Base-by-base conservation (phyloP, 805 yeast genomes). In the Candida wancherniae region DNA sequence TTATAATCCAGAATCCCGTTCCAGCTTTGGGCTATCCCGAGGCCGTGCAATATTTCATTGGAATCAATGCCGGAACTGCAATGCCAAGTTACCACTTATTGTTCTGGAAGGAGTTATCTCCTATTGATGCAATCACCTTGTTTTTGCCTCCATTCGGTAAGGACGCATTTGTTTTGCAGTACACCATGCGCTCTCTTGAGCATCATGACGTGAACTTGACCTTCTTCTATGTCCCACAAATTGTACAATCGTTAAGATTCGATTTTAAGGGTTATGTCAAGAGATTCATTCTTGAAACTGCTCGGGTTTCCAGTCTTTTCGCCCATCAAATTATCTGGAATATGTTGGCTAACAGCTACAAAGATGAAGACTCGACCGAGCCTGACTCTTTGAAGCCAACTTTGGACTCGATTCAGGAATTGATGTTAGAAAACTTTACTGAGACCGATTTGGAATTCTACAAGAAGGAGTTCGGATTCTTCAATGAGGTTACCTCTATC, bases 241-340 rank as follows among this genome's bases (percentile, higher is more conserved):
- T 92, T 57, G 98, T 92, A 13, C 99, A 92, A 60, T 73, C 85
- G 41, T 68, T 92, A 45, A 73, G 97, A 42, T 80, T 80, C 53
- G 98, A 92, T 53, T 58, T 58, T 8, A 64, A 74, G 26, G 97
- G 97, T 1, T 88, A 86, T 47, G 94, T 90, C 26, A 86, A 84
- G 46, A 72, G 86, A 45, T 85, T 84, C 52, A 87, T 92, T 41
- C 61, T 90, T 34, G 97, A 92, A 54, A 85, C 97, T 1, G 97
- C 95, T 2, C 79, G 82, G 51, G 84, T 87, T 9, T 80, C 92
- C 16, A 94, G 84, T 44, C 65, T 90, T 40, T 92, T 92, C 67
- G 88, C 97, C 0, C 99, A 92, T 57, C 99, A 92, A 58, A 88
- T 92, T 43, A 86, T 92, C 33, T 92, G 99, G 99, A 92, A 92